Conservation (phyloP, 371 early-diverging fungal species). For the Apophysomyces sp. region DNA sequence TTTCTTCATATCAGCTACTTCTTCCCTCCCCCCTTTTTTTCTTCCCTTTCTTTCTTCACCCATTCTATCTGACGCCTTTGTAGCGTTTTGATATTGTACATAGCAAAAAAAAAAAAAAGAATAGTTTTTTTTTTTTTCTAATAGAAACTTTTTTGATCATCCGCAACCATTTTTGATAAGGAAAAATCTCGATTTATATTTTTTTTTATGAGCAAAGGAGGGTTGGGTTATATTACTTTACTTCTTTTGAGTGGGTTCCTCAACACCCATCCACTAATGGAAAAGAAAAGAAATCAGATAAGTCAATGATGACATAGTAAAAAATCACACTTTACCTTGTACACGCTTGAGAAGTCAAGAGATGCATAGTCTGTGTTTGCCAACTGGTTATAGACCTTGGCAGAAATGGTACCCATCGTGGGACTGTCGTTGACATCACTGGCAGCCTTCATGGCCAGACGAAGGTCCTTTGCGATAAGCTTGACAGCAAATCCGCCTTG, state of each 20-base stretch:
- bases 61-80: neutral
- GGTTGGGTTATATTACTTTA: too few relatives aligned
- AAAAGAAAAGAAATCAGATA: neutral
- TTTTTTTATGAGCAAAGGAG: too few relatives aligned
- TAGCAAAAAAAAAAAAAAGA: neutral
- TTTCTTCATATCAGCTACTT: too few relatives aligned
- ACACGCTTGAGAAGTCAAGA: constrained; percentile 79
- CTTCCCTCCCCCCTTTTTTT: neutral
- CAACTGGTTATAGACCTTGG: constrained; percentile 77
- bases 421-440: constrained; percentile 70
- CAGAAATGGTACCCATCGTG: constrained; percentile 72
- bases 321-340: constrained; percentile 49
- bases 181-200: neutral
- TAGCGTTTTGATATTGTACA: neutral
- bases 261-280: constrained; percentile 14
- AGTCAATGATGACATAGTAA: too few relatives aligned
- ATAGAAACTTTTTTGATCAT: neutral
- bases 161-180: neutral
- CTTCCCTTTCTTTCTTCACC: neutral
- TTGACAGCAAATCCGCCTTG: constrained; percentile 88
- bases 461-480: constrained; percentile 94
- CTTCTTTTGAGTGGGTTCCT: neutral
- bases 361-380: constrained; percentile 55
- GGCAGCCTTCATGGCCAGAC: constrained; percentile 89
- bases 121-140: neutral